These are phyloP conservation scores for Pseudevernia furfuracea DNA, from an alignment of 495 filamentous ascomycete genomes.

Conservation along the genomic window DNA sequence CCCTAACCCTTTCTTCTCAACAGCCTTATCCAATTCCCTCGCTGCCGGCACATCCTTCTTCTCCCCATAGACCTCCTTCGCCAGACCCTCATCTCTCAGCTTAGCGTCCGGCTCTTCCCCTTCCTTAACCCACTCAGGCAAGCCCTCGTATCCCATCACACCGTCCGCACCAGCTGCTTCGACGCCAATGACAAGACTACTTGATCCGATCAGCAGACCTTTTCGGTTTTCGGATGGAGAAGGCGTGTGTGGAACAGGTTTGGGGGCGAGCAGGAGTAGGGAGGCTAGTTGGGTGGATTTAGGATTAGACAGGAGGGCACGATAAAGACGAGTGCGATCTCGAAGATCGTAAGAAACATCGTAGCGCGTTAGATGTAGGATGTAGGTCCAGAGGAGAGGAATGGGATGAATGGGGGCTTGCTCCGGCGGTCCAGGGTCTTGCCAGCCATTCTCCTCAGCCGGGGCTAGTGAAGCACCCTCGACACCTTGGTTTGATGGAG, in stretches of 20 bases:
- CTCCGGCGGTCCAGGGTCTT: conserved; percentile 20
- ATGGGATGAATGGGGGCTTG: conserved; percentile 51
- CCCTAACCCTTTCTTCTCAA: conserved; percentile 36
- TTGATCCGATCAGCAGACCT: conserved; percentile 69
- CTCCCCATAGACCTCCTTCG: conserved; percentile 27
- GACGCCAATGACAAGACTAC: conserved; percentile 73
- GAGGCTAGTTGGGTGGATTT: conserved; percentile 75
- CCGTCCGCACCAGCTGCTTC: conserved; percentile 58
- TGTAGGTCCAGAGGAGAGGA: conserved; percentile 71
- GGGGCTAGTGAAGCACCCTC: conserved; percentile 2
- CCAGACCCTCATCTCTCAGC: conserved; percentile 48
- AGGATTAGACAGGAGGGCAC: conserved; percentile 67
- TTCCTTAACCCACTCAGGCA: conserved; percentile 77
- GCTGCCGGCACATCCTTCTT: conserved; percentile 47
- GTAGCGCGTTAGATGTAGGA: conserved; percentile 78
- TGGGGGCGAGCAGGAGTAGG: conserved; percentile 83
- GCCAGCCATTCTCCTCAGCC: conserved; percentile 16
- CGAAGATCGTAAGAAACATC: conserved; percentile 92
- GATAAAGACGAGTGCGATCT: conserved; percentile 81
- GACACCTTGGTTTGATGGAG: background rate
- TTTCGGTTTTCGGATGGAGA: conserved; percentile 75
- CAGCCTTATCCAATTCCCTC: conserved; percentile 55
- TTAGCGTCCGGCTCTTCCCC: conserved; percentile 72
- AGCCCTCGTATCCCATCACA: conserved; percentile 62
- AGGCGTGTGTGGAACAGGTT: conserved; percentile 80